Evolutionary conservation across 371 early-diverging fungal species (phyloP), one percentile per base, ranked within the genome.

Genomic region (Chytridium lagenaria): DNA sequence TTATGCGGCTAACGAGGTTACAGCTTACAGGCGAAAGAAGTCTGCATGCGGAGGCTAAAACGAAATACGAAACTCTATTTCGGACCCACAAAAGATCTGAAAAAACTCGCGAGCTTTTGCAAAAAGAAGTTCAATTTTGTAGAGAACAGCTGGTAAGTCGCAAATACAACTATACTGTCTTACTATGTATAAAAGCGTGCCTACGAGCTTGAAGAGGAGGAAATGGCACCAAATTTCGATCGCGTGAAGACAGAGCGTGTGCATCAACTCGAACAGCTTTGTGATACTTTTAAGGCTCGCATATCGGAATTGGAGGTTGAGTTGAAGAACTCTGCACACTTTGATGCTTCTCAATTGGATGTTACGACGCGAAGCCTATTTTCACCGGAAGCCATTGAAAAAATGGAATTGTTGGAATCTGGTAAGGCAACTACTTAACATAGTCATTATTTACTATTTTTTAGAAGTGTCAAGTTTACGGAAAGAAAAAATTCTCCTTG

Each of bases 171-270:
- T n/a, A n/a, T n/a, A n/a, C n/a, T n/a, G n/a, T n/a, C n/a, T n/a
- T n/a, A n/a, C n/a, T n/a, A n/a, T n/a, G n/a, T n/a, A n/a, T n/a
- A 1, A 28, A 70, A 89, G 87, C 84, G 83, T 72, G 83, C 89
- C 7, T 92, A 91, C 71, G 93, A 91, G 59, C 69, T 78, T 0
- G 91, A 91, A 52, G 90, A 90, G 61, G 73, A 76, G 12, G 70
- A 72, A 15, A 65, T 85, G 52, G 79, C 83, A 79, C 71, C 75
- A 22, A 81, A 73, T 2, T 90, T 87, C 50, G 92, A 92, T 70
- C 67, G 57, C 19, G 82, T 77, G 34, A 91, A 91, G 74, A 73
- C 84, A 0, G 71, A 77, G 67, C 88, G 91, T 23, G 88, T 92
- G 37, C 77, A 74, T 19, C 82, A 86, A 49, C 78, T 92, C 38